A percentile compares a stretch with the other conserved stretches of the same genome.
These are phyloP conservation scores for Pichia norvegensis DNA, from an alignment of 1,139 yeast genomes.

Conservation along the genomic window DNA sequence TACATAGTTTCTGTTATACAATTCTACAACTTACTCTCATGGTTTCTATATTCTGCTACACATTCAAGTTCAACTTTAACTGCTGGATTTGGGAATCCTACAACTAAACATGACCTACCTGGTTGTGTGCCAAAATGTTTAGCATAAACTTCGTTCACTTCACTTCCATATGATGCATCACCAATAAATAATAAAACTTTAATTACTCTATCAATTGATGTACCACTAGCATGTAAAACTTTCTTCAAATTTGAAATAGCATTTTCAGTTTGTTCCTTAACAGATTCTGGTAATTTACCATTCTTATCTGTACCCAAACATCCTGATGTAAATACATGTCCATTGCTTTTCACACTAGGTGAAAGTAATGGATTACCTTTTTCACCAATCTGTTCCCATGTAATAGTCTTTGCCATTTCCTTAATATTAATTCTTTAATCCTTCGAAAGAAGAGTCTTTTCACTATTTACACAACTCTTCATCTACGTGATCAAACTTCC, in stretches of 20 bases:
- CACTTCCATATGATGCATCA: slow-evolving; percentile 37
- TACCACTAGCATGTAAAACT: slow-evolving; percentile 38
- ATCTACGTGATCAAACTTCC: too few species aligned
- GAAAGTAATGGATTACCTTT: slow-evolving; percentile 22
- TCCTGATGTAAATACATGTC: slow-evolving; percentile 44
- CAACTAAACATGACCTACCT: slow-evolving; percentile 49
- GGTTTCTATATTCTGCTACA: slow-evolving; percentile 22
- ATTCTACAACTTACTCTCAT: slow-evolving; percentile 4
- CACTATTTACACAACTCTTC: too few species aligned
- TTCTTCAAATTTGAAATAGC: slow-evolving; percentile 40
- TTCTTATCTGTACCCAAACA: slow-evolving; percentile 32
- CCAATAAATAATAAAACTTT: slow-evolving; percentile 47
- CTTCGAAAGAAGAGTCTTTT: too few species aligned
- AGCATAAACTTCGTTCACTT: slow-evolving; percentile 42
- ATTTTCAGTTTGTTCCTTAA: slow-evolving; percentile 33
- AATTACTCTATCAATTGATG: slow-evolving; percentile 42
- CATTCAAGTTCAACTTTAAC: slow-evolving; percentile 38
- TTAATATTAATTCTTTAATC: too few species aligned
- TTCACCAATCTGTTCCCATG: slow-evolving; percentile 14
- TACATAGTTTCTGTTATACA: too few species aligned
- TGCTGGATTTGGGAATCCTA: slow-evolving; percentile 35
- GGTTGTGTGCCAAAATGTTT: slow-evolving; percentile 43
- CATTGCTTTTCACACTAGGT: slow-evolving; percentile 44
- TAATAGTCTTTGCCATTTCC: slow-evolving; percentile 10
- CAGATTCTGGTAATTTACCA: slow-evolving; percentile 13